phyloP scores from a whole-genome alignment of 169 alveolate species.

The Neospora caninum region DNA sequence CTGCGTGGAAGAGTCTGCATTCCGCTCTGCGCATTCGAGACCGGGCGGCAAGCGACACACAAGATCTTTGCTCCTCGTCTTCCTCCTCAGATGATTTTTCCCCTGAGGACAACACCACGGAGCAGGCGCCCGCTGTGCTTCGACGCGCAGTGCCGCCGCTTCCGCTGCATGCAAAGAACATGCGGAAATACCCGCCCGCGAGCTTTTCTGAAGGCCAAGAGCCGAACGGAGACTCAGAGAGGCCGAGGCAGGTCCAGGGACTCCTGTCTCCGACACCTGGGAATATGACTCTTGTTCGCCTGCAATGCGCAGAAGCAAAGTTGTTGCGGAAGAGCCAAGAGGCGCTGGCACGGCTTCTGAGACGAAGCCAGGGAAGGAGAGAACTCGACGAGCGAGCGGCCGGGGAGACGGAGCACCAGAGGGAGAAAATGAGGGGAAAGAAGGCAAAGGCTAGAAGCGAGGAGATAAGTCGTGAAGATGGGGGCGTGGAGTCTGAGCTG shows the following conservation, averaged over 20 bases:
- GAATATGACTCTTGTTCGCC: background rate
- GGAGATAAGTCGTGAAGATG: background rate
- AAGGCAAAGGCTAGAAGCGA: background rate
- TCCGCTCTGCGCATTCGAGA: background rate
- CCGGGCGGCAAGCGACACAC: background rate
- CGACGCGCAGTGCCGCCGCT: background rate
- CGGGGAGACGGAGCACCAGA: background rate
- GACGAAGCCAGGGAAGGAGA: background rate
- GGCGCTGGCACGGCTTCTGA: background rate
- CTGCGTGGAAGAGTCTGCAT: background rate
- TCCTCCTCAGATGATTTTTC: no score
- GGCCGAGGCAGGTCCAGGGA: background rate
- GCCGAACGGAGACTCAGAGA: background rate
- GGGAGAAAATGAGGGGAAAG: background rate
- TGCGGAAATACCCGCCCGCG: background rate
- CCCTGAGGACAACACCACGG: no score
- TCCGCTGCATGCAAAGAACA: conserved; percentile 1
- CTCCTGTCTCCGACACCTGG: background rate
- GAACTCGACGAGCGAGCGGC: background rate
- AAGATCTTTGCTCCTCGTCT: no score
- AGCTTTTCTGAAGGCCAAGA: background rate
- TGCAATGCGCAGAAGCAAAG: background rate
- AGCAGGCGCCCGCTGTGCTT: background rate
- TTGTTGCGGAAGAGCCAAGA: background rate
- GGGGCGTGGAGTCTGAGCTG: background rate